phyloP scores from a whole-genome alignment of 1,139 yeast genomes.

The Schizosaccharomyces versatilis region DNA sequence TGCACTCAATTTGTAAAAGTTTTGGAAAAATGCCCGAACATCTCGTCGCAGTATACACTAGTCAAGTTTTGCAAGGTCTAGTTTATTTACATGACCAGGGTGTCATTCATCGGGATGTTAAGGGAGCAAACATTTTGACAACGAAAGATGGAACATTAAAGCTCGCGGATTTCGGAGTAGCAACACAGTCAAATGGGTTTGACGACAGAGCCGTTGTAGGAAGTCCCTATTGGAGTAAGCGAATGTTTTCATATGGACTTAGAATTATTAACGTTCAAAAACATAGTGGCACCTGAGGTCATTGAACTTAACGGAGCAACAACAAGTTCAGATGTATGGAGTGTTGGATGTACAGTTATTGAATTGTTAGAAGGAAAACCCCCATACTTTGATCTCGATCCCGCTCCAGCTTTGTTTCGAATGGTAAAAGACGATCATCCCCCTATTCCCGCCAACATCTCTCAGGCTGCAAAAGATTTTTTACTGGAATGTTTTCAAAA shows the following conservation, averaged over 20 bases:
- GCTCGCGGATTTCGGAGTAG: constrained; percentile 63
- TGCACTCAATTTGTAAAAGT: constrained; percentile 42
- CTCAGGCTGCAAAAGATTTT: constrained; percentile 32
- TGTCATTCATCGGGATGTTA: constrained; percentile 56
- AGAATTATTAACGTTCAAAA: not conserved
- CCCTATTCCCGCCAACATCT: constrained; percentile 43
- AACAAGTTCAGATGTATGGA: constrained; percentile 45
- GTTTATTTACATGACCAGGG: constrained; percentile 46
- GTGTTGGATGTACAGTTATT: constrained; percentile 82
- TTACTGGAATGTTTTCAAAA: constrained; percentile 57
- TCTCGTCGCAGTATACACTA: constrained; percentile 36
- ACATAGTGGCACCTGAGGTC: constrained; percentile 51
- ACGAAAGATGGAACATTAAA: constrained; percentile 40
- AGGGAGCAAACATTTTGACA: constrained; percentile 53
- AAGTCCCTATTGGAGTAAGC: constrained; percentile 47
- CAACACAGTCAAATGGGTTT: constrained; percentile 24
- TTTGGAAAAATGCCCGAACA: constrained; percentile 35
- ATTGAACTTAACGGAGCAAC: constrained; percentile 65
- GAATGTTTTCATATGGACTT: not conserved
- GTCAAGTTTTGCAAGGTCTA: constrained; percentile 56
- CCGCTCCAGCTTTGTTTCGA: constrained; percentile 80
- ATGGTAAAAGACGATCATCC: constrained; percentile 72
- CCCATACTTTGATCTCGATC: constrained; percentile 60
- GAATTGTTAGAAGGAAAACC: constrained; percentile 75
- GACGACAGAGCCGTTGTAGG: constrained; percentile 26